A percentile compares a stretch with the other conserved stretches of the same genome.
phyloP scores from a whole-genome alignment of 2,329 filamentous ascomycete species.

The Alternaria viburni region DNA sequence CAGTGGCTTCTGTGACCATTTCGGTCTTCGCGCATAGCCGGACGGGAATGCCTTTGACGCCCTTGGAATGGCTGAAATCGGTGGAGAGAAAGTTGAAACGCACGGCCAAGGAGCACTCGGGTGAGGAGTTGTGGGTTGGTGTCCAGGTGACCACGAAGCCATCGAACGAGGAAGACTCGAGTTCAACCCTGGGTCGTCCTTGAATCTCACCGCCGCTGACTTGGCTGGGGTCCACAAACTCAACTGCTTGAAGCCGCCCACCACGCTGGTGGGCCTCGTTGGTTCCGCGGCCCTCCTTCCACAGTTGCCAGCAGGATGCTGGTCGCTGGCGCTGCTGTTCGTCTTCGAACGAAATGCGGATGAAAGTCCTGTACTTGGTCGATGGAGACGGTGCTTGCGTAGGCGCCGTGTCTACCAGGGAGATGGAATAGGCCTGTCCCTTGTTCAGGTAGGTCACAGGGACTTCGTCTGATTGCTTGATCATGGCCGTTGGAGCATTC shows the following conservation, averaged over 20 bases:
- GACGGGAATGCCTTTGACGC: conserved; percentile 96
- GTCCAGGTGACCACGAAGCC: conserved; percentile 93
- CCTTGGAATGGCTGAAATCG: conserved; percentile 98
- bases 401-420: conserved; percentile 78
- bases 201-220: conserved; percentile 59
- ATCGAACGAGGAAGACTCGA: conserved; percentile 78
- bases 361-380: conserved; percentile 82
- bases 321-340: conserved; percentile 89
- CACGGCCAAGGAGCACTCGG: conserved; percentile 86
- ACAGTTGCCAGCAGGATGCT: conserved; percentile 83
- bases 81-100: conserved; percentile 99
- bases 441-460: conserved; percentile 99
- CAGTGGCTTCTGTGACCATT: conserved; percentile 62
- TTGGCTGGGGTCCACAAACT: conserved; percentile 77
- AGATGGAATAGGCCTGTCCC: conserved; percentile 89
- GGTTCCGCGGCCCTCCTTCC: conserved; percentile 95
- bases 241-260: conserved; percentile 90
- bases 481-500: conserved; percentile 96
- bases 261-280: conserved; percentile 94
- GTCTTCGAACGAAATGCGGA: conserved; percentile 97
- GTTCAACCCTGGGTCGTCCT: conserved; percentile 55
- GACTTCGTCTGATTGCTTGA: conserved; percentile 86
- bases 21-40: conserved; percentile 91
- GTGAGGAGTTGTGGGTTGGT: conserved; percentile 66
- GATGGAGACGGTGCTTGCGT: conserved; percentile 62